These are phyloP conservation scores for Saksenaea vasiformis DNA, from an alignment of 371 early-diverging fungal species.

Conservation along the genomic window DNA sequence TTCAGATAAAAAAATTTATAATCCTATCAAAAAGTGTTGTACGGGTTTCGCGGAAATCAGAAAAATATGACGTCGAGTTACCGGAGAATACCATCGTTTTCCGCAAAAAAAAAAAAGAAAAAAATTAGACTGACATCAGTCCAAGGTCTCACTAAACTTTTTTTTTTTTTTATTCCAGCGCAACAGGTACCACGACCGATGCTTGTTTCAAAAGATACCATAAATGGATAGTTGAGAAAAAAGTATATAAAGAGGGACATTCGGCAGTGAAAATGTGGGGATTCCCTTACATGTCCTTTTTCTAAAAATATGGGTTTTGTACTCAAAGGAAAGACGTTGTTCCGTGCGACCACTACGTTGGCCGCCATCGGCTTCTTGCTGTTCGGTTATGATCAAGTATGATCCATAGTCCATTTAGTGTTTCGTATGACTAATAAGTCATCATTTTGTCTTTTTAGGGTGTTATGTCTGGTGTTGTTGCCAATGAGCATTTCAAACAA, in stretches of 20 bases:
- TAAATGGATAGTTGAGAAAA: background rate
- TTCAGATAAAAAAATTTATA: background rate
- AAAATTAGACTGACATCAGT: background rate
- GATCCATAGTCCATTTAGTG: background rate
- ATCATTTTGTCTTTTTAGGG: constrained; percentile 29
- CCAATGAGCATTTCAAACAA: constrained; percentile 29
- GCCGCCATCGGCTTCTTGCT: constrained; percentile 53
- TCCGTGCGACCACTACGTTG: constrained; percentile 41
- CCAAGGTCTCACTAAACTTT: constrained; percentile 1
- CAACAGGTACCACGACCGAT: constrained; percentile 4
- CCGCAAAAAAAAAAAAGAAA: constrained; percentile 2
- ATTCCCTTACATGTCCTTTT: constrained; percentile 2
- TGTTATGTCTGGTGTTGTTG: constrained; percentile 52
- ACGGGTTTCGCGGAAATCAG: background rate
- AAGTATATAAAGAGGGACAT: background rate
- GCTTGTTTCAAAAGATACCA: constrained; percentile 2
- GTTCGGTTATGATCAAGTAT: constrained; percentile 55
- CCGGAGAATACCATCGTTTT: background rate
- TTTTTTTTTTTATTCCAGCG: background rate
- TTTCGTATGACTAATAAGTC: no score
- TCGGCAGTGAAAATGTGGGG: background rate
- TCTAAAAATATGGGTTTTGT: constrained; percentile 20
- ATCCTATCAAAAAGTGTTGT: background rate
- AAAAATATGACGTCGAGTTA: background rate
- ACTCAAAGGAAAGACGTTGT: constrained; percentile 44